Evolutionary conservation across 495 filamentous ascomycete species (phyloP).

Genomic region (Annulohypoxylon moriforme): DNA sequence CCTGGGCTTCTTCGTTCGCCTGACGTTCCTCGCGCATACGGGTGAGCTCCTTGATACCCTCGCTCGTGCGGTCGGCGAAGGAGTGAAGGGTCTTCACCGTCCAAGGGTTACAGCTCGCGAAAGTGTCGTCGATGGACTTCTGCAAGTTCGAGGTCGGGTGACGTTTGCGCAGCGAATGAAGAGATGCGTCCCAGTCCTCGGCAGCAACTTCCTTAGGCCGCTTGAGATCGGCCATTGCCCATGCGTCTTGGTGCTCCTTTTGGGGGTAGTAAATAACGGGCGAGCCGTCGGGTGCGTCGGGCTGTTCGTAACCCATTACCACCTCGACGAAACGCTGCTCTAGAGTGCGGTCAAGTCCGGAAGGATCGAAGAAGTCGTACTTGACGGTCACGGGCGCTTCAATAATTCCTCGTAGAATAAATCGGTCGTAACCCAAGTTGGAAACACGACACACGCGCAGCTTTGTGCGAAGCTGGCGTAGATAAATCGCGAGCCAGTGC

Average conservation of each 20-base stretch:
- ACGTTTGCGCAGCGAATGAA: slow-evolving; percentile 13
- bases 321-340: slow-evolving; percentile 47
- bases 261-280: slow-evolving; percentile 33
- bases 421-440: slow-evolving; percentile 40
- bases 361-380: slow-evolving; percentile 42
- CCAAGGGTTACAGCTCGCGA: slow-evolving; percentile 42
- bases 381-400: neutral
- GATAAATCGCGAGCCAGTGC: slow-evolving; percentile 40
- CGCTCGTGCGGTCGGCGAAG: slow-evolving; percentile 38
- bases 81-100: slow-evolving; percentile 36
- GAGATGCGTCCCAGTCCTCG: slow-evolving; percentile 27
- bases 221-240: slow-evolving; percentile 21
- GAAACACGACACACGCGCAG: slow-evolving; percentile 43
- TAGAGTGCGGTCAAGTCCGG: slow-evolving; percentile 31
- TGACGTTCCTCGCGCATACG: neutral
- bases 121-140: slow-evolving; percentile 41
- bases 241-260: slow-evolving; percentile 31
- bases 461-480: slow-evolving; percentile 27
- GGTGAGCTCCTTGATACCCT: slow-evolving; percentile 39
- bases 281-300: slow-evolving; percentile 8
- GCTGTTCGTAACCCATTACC: slow-evolving; percentile 35
- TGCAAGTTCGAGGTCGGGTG: slow-evolving; percentile 39
- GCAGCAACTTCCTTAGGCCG: neutral
- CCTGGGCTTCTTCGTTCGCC: neutral
- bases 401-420: slow-evolving; percentile 5